These are phyloP conservation scores for Boletus semigastroideus DNA, from an alignment of 1,284 basidiomycete species.

Conservation along the genomic window DNA sequence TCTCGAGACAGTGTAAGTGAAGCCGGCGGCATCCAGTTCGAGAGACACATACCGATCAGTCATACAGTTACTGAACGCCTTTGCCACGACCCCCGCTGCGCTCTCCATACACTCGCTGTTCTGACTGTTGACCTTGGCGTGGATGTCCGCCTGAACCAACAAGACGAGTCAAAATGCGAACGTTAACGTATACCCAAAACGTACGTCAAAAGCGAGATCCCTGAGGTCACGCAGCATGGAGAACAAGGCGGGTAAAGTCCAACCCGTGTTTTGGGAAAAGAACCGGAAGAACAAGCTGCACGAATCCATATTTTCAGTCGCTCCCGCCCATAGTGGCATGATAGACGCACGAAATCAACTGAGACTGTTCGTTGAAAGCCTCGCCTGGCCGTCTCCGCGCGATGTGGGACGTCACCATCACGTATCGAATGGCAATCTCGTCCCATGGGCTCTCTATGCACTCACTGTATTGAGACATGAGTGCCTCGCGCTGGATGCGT, in stretches of 20 bases:
- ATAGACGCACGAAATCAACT: conserved; percentile 57
- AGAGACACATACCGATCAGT: conserved; percentile 70
- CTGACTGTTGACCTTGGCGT: conserved; percentile 56
- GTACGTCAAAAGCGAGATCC: conserved; percentile 75
- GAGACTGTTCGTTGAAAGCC: conserved; percentile 74
- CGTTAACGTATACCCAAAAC: conserved; percentile 2
- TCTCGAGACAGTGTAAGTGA: conserved; percentile 35
- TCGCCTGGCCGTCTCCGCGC: conserved; percentile 63
- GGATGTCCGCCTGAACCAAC: conserved; percentile 59
- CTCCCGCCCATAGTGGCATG: neutral
- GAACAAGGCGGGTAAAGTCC: conserved; percentile 81
- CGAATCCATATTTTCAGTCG: neutral
- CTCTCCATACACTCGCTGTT: conserved; percentile 83
- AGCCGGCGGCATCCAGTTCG: neutral
- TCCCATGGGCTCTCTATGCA: conserved; percentile 75
- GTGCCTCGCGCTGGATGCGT: conserved; percentile 41
- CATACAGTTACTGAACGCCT: conserved; percentile 89
- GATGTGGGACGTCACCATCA: conserved; percentile 67
- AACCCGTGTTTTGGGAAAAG: conserved; percentile 74
- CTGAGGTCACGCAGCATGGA: conserved; percentile 77
- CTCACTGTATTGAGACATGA: conserved; percentile 58
- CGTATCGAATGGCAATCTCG: conserved; percentile 77
- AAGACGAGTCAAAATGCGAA: conserved; percentile 1
- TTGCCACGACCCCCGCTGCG: conserved; percentile 87
- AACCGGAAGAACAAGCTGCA: conserved; percentile 72